phyloP scores from a whole-genome alignment of 2,329 filamentous ascomycete genomes.

The Verticillium alfalfae region DNA sequence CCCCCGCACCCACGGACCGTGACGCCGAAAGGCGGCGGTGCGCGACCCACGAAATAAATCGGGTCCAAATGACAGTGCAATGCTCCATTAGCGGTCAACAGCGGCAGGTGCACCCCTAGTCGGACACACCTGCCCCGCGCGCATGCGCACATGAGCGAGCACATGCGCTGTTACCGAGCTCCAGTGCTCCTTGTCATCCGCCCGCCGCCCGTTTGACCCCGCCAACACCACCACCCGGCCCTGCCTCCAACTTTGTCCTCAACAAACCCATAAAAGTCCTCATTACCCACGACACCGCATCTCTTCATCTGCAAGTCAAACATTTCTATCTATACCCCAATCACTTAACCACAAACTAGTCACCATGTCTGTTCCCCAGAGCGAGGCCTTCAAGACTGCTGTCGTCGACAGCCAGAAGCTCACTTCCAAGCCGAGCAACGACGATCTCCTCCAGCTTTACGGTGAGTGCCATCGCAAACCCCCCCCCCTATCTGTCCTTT shows the following conservation, averaged over 20 bases:
- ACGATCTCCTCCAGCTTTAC: conserved; percentile 60
- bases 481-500: neutral
- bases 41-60: neutral
- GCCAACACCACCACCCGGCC: conserved; percentile 2
- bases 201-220: neutral
- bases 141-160: conserved; percentile 3
- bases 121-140: conserved; percentile 11
- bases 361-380: conserved; percentile 35
- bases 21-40: neutral
- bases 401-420: conserved; percentile 62
- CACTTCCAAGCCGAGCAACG: conserved; percentile 56
- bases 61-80: neutral
- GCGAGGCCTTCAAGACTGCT: conserved; percentile 49
- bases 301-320: conserved; percentile 1
- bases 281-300: conserved; percentile 9
- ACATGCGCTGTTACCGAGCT: neutral
- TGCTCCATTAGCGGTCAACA: neutral
- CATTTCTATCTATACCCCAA: neutral
- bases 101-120: conserved; percentile 3
- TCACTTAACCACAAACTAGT: conserved; percentile 6
- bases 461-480: conserved; percentile 34
- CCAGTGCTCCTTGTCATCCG: neutral
- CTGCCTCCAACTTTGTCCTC: neutral
- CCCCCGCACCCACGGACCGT: neutral
- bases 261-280: conserved; percentile 1